Base-by-base conservation (phyloP, 352 stramenopile species). In the Phytophthora ohioensis region DNA sequence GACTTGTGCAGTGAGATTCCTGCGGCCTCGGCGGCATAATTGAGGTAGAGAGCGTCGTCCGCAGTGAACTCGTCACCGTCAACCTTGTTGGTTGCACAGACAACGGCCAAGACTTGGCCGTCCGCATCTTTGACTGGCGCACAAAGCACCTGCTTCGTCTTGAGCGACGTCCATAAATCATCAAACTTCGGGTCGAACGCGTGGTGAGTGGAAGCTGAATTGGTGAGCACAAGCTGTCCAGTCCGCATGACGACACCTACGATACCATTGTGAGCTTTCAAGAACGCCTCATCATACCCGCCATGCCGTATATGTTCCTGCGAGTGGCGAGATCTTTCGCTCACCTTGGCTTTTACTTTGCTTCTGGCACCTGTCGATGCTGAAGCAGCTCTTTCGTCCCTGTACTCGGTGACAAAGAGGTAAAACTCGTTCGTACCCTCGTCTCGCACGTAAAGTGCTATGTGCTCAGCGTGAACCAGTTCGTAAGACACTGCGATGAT, bases 1-100 rank as follows among this genome's bases (percentile, higher is more conserved):
- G 83, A 80, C 57, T 93, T 93, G 75, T 93, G 85, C 46, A 93
- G 61, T 2, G 85, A 88, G 62, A 93, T 91, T 7, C 85, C 83
- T 9, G 82, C 85, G 0, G 83, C 85, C 11, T 93, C 85, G 10
- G 85, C 85, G 3, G 84, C 83, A 48, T 93, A 93, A 38, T 87
- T 91, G 49, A 93, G 79, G 48, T 90, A 93, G 12, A 93, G 61
- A 2, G 85, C 84, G 42, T 93, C 85, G 45, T 93, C 85, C 5
- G 74, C 68, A 32, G 80, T 82, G 43, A 93, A 93, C 43, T 93
- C 85, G 27, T 82, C 83, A 27, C 73, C 76, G 56, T 91, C 83
- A 12, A 86, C 71, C 65, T 93, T 93, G 74, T 93, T 93, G 53
- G 85, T 81, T 5, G 85, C 85, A 27, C 79, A 87, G 36, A 92